phyloP scores from a whole-genome alignment of 164 flowering plant genomes.

The Saururus chinensis region DNA sequence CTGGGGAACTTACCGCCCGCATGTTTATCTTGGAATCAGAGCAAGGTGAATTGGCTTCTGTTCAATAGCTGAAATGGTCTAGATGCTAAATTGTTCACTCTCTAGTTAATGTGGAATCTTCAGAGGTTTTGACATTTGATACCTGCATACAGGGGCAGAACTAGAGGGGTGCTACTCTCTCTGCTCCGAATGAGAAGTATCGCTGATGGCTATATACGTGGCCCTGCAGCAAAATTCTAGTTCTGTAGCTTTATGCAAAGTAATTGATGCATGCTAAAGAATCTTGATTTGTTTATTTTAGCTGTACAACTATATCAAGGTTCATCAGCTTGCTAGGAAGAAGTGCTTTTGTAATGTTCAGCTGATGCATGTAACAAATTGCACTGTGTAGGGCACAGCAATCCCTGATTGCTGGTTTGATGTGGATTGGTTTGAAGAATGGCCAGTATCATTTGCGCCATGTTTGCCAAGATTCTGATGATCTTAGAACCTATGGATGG shows the following conservation, averaged over 20 bases:
- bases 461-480: slow-evolving; percentile 86
- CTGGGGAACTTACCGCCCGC: slow-evolving; percentile 97
- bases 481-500: slow-evolving; percentile 83
- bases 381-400: slow-evolving; percentile 62
- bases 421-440: slow-evolving; percentile 93
- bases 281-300: too few species aligned
- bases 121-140: background rate
- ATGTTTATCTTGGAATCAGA: slow-evolving; percentile 83
- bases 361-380: slow-evolving; percentile 4
- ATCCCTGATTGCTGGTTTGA: slow-evolving; percentile 82
- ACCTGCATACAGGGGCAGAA: background rate
- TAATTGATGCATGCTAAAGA: background rate
- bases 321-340: background rate
- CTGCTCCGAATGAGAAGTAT: too few species aligned
- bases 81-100: background rate
- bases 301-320: background rate
- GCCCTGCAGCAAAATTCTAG: background rate
- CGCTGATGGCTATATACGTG: background rate
- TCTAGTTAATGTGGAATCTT: background rate
- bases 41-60: slow-evolving; percentile 45
- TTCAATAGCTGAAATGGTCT: too few species aligned
- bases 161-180: background rate
- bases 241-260: background rate
- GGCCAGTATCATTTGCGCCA: slow-evolving; percentile 71
- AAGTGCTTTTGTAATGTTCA: background rate